These are phyloP conservation scores for thale cress (Arabidopsis thaliana) DNA, from an alignment of 345 rosid genomes.

Conservation along the genomic window DNA sequence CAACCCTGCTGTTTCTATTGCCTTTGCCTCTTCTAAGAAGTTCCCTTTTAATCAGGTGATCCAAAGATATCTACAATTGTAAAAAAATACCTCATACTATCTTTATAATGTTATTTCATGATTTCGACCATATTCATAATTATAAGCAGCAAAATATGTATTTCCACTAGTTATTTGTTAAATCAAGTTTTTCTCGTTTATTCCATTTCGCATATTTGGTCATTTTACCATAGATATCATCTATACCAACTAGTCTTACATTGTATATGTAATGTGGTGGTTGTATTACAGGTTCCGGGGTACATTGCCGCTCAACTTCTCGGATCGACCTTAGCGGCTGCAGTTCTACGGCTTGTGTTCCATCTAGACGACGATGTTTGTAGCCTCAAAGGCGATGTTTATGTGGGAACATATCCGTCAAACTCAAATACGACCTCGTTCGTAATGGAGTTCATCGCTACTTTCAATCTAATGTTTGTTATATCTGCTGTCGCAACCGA, in stretches of 20 bases:
- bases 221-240: too few species aligned
- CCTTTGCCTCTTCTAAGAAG: slow-evolving; percentile 44
- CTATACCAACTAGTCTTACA: neutral
- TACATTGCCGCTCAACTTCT: slow-evolving; percentile 37
- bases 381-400: slow-evolving; percentile 42
- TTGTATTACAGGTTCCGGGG: slow-evolving; percentile 32
- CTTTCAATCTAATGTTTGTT: slow-evolving; percentile 40
- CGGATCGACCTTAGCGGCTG: slow-evolving; percentile 27
- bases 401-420: slow-evolving; percentile 39
- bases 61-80: neutral
- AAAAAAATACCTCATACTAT: neutral
- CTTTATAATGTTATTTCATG: too few species aligned
- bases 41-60: slow-evolving; percentile 51
- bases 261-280: neutral
- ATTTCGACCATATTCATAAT: too few species aligned
- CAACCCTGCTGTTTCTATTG: slow-evolving; percentile 62
- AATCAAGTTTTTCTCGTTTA: too few species aligned
- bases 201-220: too few species aligned
- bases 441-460: slow-evolving; percentile 35
- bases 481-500: slow-evolving; percentile 44
- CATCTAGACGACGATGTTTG: slow-evolving; percentile 27
- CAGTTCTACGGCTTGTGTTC: slow-evolving; percentile 29
- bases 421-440: slow-evolving; percentile 29
- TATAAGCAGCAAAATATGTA: too few species aligned
- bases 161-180: too few species aligned